Evolutionary conservation across 108 stramenopile species (phyloP), one percentile per base, ranked within the genome.

Genomic region (Cyclotella kingstonii): DNA sequence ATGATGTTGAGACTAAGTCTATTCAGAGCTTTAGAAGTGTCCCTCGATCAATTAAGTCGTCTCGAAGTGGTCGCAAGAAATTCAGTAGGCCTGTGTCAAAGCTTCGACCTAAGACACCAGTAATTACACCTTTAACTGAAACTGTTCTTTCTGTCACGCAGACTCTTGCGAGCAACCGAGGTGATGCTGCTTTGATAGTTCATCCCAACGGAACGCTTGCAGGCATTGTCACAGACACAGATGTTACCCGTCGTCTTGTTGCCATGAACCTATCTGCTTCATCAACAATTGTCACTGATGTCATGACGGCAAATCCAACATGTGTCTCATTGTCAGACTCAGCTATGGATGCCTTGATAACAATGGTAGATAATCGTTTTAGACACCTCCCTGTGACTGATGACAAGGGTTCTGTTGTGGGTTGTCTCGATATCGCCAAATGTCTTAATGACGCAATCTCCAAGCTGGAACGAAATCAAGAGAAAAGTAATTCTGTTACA

Each of bases 401-500:
- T 53, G 78, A 80, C 25, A 75, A 70, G 42, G 94, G 90, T 2
- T 62, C 74, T 12, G 84, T 96, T 35, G 89, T 90, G 28, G 96
- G 96, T 3, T 50, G 95, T 43, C 70, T 97, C 26, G 95, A 95
- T 74, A 97, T 97, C 54, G 96, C 94, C 6, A 96, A 96, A 59
- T 96, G 95, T 35, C 72, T 97, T 70, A 92, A 95, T 70, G 95
- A 96, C 64, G 96, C 96, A 1, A 91, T 97, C 44, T 73, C 81
- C 14, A 84, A 91, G 70, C 81, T 97, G 8, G 95, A 96, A 62
- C 85, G 84, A 56, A 42, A 60, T 2, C 53, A 86, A 23, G 65
- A 73, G 43, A 87, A 83, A 67, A 66, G 33, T 54, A 54, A 61
- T 5, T 71, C 55, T 27, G 73, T 66, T 9, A 81, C 79, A 17